These are phyloP conservation scores for Mycena olivaceomarginata DNA, from an alignment of 768 basidiomycete genomes.

Conservation along the genomic window DNA sequence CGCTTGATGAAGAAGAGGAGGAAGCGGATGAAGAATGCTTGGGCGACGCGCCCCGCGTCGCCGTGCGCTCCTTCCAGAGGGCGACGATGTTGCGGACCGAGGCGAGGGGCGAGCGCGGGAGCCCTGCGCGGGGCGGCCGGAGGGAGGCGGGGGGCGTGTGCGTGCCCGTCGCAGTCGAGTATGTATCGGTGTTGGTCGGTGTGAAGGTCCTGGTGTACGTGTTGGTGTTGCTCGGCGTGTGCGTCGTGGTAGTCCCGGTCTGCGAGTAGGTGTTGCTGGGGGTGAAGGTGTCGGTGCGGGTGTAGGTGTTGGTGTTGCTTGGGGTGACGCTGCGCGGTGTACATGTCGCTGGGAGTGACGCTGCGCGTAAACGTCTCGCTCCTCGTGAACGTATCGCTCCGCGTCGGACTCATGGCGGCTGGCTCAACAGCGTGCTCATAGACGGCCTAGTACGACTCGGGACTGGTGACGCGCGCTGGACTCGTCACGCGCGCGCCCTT, in stretches of 20 bases:
- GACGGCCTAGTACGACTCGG: conserved; percentile 39
- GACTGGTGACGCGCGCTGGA: conserved; percentile 40
- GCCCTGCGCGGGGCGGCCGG: conserved; percentile 72
- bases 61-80: conserved; percentile 88
- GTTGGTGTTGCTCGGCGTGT: conserved; percentile 50
- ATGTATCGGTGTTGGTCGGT: conserved; percentile 48
- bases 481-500: conserved; percentile 56
- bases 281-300: conserved; percentile 43
- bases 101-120: conserved; percentile 84
- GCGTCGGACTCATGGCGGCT: conserved; percentile 42
- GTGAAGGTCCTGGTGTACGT: conserved; percentile 45
- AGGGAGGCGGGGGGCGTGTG: conserved; percentile 75
- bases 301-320: conserved; percentile 48
- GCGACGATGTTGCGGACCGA: conserved; percentile 88
- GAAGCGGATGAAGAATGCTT: conserved; percentile 58
- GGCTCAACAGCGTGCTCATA: conserved; percentile 41
- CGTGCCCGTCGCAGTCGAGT: conserved; percentile 63
- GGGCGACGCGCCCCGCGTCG: conserved; percentile 53
- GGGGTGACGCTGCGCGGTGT: conserved; percentile 53
- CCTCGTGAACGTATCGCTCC: conserved; percentile 16
- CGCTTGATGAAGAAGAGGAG: conserved; percentile 39
- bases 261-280: conserved; percentile 50
- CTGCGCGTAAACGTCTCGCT: conserved; percentile 51
- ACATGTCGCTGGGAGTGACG: conserved; percentile 53
- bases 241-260: background rate